phyloP scores from a whole-genome alignment of 2,329 filamentous ascomycete species.

The Colletotrichum chlorophyti region DNA sequence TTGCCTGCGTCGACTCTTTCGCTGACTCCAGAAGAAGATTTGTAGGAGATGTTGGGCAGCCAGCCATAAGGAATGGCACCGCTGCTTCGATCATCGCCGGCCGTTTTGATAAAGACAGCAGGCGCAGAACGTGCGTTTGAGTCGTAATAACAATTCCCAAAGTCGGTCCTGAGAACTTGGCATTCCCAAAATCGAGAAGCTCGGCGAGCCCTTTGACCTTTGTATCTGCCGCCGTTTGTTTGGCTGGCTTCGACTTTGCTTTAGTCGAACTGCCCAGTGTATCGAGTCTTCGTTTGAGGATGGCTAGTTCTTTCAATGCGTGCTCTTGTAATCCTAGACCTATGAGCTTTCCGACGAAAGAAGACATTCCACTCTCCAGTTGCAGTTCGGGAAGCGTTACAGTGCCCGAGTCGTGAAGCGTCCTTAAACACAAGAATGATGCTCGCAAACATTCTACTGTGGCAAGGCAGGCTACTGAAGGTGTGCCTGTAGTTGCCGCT shows the following conservation, averaged over 20 bases:
- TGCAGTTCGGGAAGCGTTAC: constrained; percentile 68
- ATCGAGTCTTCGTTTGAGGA: constrained; percentile 70
- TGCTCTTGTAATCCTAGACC: constrained; percentile 69
- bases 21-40: constrained; percentile 60
- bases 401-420: constrained; percentile 59
- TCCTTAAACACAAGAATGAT: constrained; percentile 70
- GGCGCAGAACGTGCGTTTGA: constrained; percentile 69
- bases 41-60: constrained; percentile 61
- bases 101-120: constrained; percentile 67
- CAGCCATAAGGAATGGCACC: constrained; percentile 60
- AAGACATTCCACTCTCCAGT: constrained; percentile 76
- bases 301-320: constrained; percentile 71
- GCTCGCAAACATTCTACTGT: constrained; percentile 73
- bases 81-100: constrained; percentile 64
- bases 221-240: neutral
- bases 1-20: constrained; percentile 49
- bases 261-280: constrained; percentile 13
- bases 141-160: constrained; percentile 65
- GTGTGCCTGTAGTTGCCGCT: constrained; percentile 30
- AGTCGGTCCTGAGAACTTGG: constrained; percentile 48
- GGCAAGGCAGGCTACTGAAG: constrained; percentile 56
- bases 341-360: constrained; percentile 71
- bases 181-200: constrained; percentile 66
- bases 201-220: constrained; percentile 57
- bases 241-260: constrained; percentile 1